Evolutionary conservation across 2,329 filamentous ascomycete genomes (phyloP).

Genomic region (Leptographium radiaticola): DNA sequence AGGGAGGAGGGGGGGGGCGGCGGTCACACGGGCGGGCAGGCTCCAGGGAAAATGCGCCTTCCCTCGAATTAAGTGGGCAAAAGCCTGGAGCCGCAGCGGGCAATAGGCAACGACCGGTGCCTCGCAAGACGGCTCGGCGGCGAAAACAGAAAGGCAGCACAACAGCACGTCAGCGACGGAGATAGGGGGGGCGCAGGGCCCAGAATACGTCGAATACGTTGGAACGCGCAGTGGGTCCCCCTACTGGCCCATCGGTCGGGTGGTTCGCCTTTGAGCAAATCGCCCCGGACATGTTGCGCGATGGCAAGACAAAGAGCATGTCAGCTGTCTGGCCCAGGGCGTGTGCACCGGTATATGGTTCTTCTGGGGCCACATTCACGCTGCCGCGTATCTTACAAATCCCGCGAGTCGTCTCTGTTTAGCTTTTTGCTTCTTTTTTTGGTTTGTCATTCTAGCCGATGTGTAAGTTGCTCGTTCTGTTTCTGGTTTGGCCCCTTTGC

Average conservation of each 20-base stretch:
- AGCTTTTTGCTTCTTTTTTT: too few relatives aligned
- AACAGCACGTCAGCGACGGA: not conserved
- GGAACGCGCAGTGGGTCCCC: not conserved
- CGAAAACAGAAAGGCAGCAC: not conserved
- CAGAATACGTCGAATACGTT: not conserved
- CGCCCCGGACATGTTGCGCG: too few relatives aligned
- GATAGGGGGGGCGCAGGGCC: not conserved
- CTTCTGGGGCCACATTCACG: too few relatives aligned
- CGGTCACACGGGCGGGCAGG: not conserved
- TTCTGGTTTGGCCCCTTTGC: too few relatives aligned
- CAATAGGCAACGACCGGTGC: conserved; percentile 1
- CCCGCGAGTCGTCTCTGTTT: too few relatives aligned
- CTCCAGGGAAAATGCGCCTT: not conserved
- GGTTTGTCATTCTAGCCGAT: too few relatives aligned
- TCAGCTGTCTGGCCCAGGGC: too few relatives aligned
- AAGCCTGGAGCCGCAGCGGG: not conserved
- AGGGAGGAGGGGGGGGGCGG: not conserved
- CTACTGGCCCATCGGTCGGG: not conserved
- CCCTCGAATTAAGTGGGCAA: too few relatives aligned
- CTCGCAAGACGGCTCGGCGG: conserved; percentile 2
- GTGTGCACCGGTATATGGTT: too few relatives aligned
- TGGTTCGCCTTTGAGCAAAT: not conserved
- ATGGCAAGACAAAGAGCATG: not conserved
- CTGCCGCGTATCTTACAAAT: too few relatives aligned
- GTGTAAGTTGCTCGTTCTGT: too few relatives aligned